Evolutionary conservation across 169 alveolate genomes (phyloP), one percentile per base, ranked within the genome.

Genomic region (Plasmodium fragile): DNA sequence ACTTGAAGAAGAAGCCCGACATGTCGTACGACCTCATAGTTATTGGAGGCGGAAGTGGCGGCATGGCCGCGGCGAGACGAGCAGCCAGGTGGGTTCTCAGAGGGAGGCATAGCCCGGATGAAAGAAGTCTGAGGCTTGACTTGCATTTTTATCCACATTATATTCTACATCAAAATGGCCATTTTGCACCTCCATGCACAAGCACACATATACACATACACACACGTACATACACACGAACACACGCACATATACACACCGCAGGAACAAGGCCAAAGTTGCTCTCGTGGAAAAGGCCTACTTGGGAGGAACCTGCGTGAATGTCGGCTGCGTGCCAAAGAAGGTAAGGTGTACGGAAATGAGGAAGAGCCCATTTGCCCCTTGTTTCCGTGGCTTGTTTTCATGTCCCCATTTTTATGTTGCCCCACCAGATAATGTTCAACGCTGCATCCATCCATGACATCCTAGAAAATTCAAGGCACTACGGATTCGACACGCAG

Each of bases 241-340:
- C 18, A 1, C 7, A 5, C 18, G 1, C 7, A 11, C 59, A 43
- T 4, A 49, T 7, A 0, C 59, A 11, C 59, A 43, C 10, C 30
- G 18, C 82, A 84, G 96, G 82, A 78, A 95, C 84, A 97, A 97
- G 32, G 97, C 95, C 32, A 96, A 96, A 78, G 98, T 97, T 28
- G 98, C 97, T 41, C 82, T 98, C 10, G 97, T 97, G 8, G 99
- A 98, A 72, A 85, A 93, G 78, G 53, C 96, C 75, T 95, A 92
- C 69, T 59, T 97, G 41, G 99, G 99, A 79, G 99, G 99, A 22
- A 98, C 99, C 2, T 98, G 99, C 93, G 99, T 98, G 22, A 98
- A 98, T 92, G 99, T 98, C 16, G 99, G 99, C 11, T 98, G 99
- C 92, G 98, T 98, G 70, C 99, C 99, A 0, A 98, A 98, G 95